phyloP scores from a whole-genome alignment of 1,139 yeast genomes.

The Petasospora rhodanensis region DNA sequence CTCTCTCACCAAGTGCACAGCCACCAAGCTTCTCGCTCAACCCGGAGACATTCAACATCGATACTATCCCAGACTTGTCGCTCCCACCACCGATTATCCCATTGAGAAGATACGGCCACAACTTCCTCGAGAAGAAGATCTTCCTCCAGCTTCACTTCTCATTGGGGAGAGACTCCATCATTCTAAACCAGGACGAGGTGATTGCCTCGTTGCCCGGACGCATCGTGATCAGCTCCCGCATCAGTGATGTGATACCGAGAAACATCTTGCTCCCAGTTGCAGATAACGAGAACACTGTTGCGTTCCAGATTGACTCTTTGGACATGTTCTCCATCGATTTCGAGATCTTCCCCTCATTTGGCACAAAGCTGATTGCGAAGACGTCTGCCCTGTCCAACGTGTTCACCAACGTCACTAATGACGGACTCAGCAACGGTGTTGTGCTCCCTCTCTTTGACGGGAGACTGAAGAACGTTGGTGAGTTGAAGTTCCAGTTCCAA shows the following conservation, averaged over 20 bases:
- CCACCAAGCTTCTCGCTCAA: conserved; percentile 20
- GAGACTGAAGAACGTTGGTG: conserved; percentile 79
- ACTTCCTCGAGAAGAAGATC: conserved; percentile 84
- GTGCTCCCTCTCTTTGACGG: conserved; percentile 79
- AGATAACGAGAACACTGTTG: conserved; percentile 66
- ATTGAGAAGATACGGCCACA: conserved; percentile 89
- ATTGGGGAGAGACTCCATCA: conserved; percentile 46
- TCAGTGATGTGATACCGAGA: conserved; percentile 76
- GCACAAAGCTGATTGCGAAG: conserved; percentile 87
- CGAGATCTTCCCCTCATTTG: conserved; percentile 91
- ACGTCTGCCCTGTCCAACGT: conserved; percentile 66
- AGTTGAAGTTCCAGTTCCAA: conserved; percentile 70
- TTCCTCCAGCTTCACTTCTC: conserved; percentile 72
- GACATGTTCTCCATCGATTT: conserved; percentile 79
- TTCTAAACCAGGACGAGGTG: conserved; percentile 49
- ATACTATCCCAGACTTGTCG: conserved; percentile 82
- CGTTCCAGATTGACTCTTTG: conserved; percentile 82
- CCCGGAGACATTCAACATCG: conserved; percentile 38
- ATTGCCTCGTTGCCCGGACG: conserved; percentile 51
- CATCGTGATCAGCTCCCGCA: conserved; percentile 71
- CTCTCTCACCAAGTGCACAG: conserved; percentile 11
- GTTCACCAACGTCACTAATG: conserved; percentile 36
- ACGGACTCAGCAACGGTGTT: conserved; percentile 32
- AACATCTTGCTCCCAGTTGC: conserved; percentile 76
- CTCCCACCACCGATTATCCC: conserved; percentile 97